Percentiles rank a stretch among this genome's conserved stretches.
phyloP scores from a whole-genome alignment of 2,329 filamentous ascomycete genomes.

The Penicillium concentricum region DNA sequence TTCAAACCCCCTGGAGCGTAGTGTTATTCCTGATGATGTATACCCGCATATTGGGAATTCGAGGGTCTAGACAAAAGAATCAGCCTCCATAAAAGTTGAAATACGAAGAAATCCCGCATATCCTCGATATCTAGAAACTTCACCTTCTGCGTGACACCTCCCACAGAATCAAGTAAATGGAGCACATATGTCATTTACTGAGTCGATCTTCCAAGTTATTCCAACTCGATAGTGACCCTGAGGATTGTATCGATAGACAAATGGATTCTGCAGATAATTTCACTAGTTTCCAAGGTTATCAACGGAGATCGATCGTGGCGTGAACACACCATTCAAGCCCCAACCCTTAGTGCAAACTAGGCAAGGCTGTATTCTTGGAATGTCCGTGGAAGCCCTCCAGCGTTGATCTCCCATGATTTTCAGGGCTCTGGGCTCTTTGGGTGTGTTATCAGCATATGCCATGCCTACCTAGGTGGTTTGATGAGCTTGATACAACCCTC shows the following conservation, averaged over 20 bases:
- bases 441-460: background rate
- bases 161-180: background rate
- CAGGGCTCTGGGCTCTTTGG: background rate
- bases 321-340: background rate
- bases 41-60: background rate
- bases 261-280: background rate
- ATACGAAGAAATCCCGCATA: background rate
- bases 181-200: background rate
- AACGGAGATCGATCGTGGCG: background rate
- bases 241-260: background rate
- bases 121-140: no score
- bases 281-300: background rate
- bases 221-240: background rate
- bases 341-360: background rate
- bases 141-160: background rate
- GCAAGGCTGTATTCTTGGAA: background rate
- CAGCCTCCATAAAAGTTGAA: background rate
- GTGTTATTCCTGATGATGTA: background rate
- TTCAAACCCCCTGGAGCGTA: background rate
- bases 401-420: background rate
- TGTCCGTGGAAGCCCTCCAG: background rate
- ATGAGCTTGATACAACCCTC: background rate
- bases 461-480: no score
- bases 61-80: background rate
- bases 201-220: no score